Percentiles rank a stretch among this genome's conserved stretches.
Conservation (phyloP, 2,329 filamentous ascomycete species). For the Cladosporium sp. region DNA sequence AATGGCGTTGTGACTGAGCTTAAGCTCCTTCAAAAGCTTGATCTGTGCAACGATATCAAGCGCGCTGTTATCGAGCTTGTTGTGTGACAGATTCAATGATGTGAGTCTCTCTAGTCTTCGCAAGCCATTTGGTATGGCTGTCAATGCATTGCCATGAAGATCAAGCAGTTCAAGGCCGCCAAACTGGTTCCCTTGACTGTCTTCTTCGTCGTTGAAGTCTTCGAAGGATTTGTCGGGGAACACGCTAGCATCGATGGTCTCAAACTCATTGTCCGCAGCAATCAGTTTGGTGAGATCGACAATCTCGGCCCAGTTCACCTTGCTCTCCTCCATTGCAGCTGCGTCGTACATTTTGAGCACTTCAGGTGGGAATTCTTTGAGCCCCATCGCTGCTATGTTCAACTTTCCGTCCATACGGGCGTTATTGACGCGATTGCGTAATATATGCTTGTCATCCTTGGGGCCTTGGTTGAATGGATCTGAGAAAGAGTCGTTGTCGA, state of each 20-base stretch:
- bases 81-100: slow-evolving; percentile 75
- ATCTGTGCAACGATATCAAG: slow-evolving; percentile 76
- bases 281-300: slow-evolving; percentile 83
- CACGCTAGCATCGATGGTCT: slow-evolving; percentile 67
- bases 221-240: slow-evolving; percentile 70
- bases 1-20: slow-evolving; percentile 74
- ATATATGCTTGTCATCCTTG: slow-evolving; percentile 64
- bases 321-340: slow-evolving; percentile 62
- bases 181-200: slow-evolving; percentile 73
- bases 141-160: slow-evolving; percentile 79
- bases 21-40: slow-evolving; percentile 71
- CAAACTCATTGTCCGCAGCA: slow-evolving; percentile 86
- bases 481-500: slow-evolving; percentile 59
- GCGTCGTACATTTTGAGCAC: slow-evolving; percentile 90
- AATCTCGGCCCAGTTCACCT: slow-evolving; percentile 82
- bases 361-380: slow-evolving; percentile 77
- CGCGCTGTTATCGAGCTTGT: slow-evolving; percentile 71
- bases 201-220: slow-evolving; percentile 62
- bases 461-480: slow-evolving; percentile 72
- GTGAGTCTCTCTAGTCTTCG: slow-evolving; percentile 72
- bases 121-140: slow-evolving; percentile 71
- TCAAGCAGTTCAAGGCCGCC: slow-evolving; percentile 78
- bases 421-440: slow-evolving; percentile 69
- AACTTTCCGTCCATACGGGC: slow-evolving; percentile 77
- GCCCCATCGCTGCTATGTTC: slow-evolving; percentile 81